Conservation (phyloP, 202 grass and related monocot genomes). For the Schoenoplectus tabernaemontani region DNA sequence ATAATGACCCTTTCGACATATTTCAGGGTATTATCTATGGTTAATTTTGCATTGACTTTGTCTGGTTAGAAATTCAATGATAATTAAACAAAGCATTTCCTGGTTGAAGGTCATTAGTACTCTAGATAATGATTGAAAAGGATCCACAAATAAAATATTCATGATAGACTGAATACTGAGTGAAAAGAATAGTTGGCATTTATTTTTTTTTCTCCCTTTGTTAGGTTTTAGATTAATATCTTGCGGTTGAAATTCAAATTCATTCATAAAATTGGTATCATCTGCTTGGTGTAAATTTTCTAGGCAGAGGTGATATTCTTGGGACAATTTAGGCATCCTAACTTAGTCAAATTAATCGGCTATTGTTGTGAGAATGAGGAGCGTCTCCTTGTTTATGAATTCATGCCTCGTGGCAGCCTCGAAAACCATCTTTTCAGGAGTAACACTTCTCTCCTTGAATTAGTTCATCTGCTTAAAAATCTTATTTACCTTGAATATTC, state of each 20-base stretch:
- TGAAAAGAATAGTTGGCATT: background rate
- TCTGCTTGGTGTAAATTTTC: background rate
- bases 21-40: background rate
- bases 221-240: background rate
- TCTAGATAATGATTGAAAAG: background rate
- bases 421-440: constrained; percentile 96
- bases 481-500: background rate
- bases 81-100: constrained; percentile 1
- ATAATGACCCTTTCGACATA: background rate
- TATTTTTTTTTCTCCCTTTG: background rate
- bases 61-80: background rate
- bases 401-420: constrained; percentile 87
- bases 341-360: constrained; percentile 79
- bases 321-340: constrained; percentile 69
- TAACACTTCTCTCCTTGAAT: constrained; percentile 13
- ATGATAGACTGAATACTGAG: constrained; percentile 7
- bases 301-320: constrained; percentile 92
- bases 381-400: constrained; percentile 92
- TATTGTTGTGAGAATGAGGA: constrained; percentile 97
- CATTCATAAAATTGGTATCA: background rate
- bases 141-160: background rate
- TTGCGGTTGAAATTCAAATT: background rate
- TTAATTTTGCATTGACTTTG: constrained; percentile 12
- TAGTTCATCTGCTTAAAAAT: background rate
- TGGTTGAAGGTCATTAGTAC: background rate